phyloP scores from a whole-genome alignment of 2,329 filamentous ascomycete species.

The Fusarium sp. region DNA sequence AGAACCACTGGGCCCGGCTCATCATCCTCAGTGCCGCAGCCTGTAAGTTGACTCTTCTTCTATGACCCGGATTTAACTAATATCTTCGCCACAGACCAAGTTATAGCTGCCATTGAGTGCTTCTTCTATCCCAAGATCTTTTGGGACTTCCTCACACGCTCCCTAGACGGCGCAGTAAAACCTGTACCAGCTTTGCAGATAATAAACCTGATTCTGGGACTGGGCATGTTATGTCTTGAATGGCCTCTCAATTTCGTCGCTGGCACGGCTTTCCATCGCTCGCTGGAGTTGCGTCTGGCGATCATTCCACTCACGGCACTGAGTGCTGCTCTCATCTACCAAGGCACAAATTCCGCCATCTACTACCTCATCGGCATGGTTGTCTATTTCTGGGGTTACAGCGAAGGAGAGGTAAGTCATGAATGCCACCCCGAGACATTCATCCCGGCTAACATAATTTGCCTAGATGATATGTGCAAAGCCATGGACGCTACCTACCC shows the following conservation, averaged over 20 bases:
- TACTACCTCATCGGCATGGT: slow-evolving; percentile 89
- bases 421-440: not conserved
- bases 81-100: slow-evolving; percentile 75
- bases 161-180: slow-evolving; percentile 85
- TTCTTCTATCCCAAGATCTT: slow-evolving; percentile 99
- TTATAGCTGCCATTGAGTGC: slow-evolving; percentile 82
- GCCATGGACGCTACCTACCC: slow-evolving; percentile 76
- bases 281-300: slow-evolving; percentile 85
- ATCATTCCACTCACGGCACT: slow-evolving; percentile 83
- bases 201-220: slow-evolving; percentile 85
- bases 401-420: slow-evolving; percentile 87
- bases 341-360: slow-evolving; percentile 89
- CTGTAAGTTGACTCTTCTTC: slow-evolving; percentile 63
- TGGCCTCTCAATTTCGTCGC: slow-evolving; percentile 87
- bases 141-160: slow-evolving; percentile 95
- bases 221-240: slow-evolving; percentile 86
- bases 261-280: slow-evolving; percentile 82
- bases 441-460: slow-evolving; percentile 13
- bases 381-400: slow-evolving; percentile 97
- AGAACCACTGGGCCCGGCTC: slow-evolving; percentile 98
- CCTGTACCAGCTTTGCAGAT: slow-evolving; percentile 90
- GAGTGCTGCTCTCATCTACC: slow-evolving; percentile 82
- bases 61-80: slow-evolving; percentile 39
- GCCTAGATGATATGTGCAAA: slow-evolving; percentile 72
- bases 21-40: slow-evolving; percentile 87